Percentiles rank a stretch among this genome's conserved stretches.
Evolutionary conservation across 1,284 basidiomycete species (phyloP).

Genomic region (Ustilago crameri): DNA sequence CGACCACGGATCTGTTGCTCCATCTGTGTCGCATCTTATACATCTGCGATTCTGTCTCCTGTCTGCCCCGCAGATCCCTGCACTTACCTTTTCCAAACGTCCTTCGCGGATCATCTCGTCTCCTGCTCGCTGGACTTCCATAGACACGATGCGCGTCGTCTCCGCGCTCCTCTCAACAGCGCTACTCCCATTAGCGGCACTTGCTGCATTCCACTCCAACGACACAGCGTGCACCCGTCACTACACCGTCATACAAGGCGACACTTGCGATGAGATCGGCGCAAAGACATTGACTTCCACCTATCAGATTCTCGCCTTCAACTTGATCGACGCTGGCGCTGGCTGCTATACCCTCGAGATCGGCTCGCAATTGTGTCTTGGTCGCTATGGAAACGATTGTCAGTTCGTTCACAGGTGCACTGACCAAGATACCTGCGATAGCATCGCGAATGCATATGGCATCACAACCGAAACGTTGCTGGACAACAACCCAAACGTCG

Average conservation of each 20-base stretch:
- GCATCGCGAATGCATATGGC: slow-evolving; percentile 51
- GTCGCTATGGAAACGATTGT: slow-evolving; percentile 61
- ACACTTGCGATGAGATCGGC: slow-evolving; percentile 78
- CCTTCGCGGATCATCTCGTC: neutral
- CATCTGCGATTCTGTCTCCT: neutral
- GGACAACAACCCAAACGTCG: slow-evolving; percentile 57
- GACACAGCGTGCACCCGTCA: slow-evolving; percentile 72
- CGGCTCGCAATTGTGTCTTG: slow-evolving; percentile 70
- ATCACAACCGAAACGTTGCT: slow-evolving; percentile 44
- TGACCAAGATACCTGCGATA: slow-evolving; percentile 48
- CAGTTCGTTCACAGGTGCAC: slow-evolving; percentile 57
- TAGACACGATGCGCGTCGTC: slow-evolving; percentile 25
- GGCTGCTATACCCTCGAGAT: slow-evolving; percentile 74
- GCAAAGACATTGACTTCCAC: slow-evolving; percentile 76
- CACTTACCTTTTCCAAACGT: neutral
- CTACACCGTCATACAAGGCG: slow-evolving; percentile 75
- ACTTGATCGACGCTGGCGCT: slow-evolving; percentile 72
- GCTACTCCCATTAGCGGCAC: slow-evolving; percentile 24
- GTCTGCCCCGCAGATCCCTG: neutral
- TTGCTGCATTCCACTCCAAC: slow-evolving; percentile 49
- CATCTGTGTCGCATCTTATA: neutral
- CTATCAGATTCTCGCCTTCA: slow-evolving; percentile 78
- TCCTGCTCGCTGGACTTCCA: neutral
- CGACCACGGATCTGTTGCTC: neutral
- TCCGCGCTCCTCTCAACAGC: slow-evolving; percentile 18